Conservation (phyloP, 371 early-diverging fungal genomes). For the Chytridium lagenaria region DNA sequence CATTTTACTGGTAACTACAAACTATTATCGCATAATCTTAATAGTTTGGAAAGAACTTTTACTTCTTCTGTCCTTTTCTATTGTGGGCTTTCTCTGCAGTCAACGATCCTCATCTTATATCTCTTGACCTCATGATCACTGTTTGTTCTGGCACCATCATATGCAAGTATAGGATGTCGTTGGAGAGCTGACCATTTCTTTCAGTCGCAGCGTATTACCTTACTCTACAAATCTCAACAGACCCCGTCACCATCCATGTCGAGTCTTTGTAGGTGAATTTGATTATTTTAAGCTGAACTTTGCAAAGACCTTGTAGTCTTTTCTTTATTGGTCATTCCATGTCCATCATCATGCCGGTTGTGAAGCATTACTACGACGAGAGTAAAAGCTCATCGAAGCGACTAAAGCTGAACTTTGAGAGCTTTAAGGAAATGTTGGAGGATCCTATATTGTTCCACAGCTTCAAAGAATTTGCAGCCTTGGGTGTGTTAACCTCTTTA, state of each 20-base stretch:
- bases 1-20: background rate
- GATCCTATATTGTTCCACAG: conserved; percentile 18
- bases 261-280: no score
- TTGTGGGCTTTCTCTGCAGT: background rate
- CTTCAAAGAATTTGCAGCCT: conserved; percentile 27
- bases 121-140: conserved; percentile 5
- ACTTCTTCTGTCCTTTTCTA: background rate
- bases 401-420: conserved; percentile 10
- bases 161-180: no score
- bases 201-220: no score
- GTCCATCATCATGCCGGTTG: conserved; percentile 2
- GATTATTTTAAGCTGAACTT: no score
- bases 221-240: no score
- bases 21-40: background rate
- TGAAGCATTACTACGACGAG: background rate
- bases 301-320: background rate
- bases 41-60: conserved; percentile 1
- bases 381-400: background rate
- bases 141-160: conserved; percentile 2
- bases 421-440: conserved; percentile 20
- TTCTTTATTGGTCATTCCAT: conserved; percentile 22
- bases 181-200: no score
- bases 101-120: background rate
- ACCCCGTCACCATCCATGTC: no score
- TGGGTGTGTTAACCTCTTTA: conserved; percentile 6